phyloP scores from a whole-genome alignment of 225 moss, liverwort and hornwort species.

The Polytrichum formosum region DNA sequence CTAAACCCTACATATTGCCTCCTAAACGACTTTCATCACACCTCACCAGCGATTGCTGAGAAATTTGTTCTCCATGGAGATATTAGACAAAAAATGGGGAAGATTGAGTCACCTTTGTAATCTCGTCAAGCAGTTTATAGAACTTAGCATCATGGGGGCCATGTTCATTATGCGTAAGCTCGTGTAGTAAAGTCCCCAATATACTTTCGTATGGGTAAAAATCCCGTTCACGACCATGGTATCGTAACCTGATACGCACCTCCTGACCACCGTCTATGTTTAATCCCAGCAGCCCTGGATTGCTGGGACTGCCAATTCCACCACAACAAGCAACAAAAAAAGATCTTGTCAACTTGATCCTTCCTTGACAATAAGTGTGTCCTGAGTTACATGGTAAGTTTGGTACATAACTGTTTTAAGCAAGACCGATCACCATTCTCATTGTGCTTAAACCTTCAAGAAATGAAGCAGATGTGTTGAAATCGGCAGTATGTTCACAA shows the following conservation, averaged over 20 bases:
- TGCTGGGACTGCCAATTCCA: slow-evolving; percentile 60
- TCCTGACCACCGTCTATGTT: slow-evolving; percentile 93
- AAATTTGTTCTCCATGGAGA: no score
- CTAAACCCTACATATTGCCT: no score
- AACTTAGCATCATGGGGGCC: slow-evolving; percentile 92
- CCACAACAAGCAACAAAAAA: not conserved
- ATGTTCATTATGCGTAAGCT: slow-evolving; percentile 84
- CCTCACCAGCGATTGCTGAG: no score
- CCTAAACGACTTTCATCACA: no score
- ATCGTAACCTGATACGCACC: slow-evolving; percentile 80
- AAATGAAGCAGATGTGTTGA: no score
- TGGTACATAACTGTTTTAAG: no score
- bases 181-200: slow-evolving; percentile 92
- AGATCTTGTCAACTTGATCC: not conserved
- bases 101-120: slow-evolving; percentile 55
- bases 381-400: no score
- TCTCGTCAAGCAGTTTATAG: slow-evolving; percentile 84
- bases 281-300: slow-evolving; percentile 81
- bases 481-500: no score
- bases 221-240: slow-evolving; percentile 61
- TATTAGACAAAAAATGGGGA: not conserved
- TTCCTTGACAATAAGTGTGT: not conserved
- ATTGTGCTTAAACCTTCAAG: no score
- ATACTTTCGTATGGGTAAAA: slow-evolving; percentile 78
- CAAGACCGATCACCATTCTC: no score